A percentile compares a stretch with the other conserved stretches of the same genome.
phyloP scores from a whole-genome alignment of 2,329 filamentous ascomycete genomes.

The Lojkania enalia region DNA sequence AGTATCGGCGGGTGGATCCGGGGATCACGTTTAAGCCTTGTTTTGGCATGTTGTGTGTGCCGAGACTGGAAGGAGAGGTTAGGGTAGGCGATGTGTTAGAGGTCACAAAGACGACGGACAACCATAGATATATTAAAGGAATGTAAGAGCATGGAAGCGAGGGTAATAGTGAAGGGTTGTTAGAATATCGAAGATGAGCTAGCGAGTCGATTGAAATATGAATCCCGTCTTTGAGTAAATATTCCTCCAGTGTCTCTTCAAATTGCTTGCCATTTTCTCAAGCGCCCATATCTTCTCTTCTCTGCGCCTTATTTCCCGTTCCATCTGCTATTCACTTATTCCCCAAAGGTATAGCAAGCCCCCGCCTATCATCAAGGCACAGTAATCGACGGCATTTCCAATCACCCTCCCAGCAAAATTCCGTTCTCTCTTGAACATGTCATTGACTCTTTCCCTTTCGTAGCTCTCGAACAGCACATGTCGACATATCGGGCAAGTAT shows the following conservation, averaged over 20 bases:
- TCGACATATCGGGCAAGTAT: slow-evolving; percentile 1
- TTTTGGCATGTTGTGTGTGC: slow-evolving; percentile 68
- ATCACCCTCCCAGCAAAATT: background rate
- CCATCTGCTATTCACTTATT: background rate
- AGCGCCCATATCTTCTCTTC: background rate
- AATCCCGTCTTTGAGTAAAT: background rate
- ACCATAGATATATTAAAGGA: slow-evolving; percentile 58
- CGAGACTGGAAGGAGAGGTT: slow-evolving; percentile 58
- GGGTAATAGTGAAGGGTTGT: background rate
- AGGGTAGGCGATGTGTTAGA: slow-evolving; percentile 63
- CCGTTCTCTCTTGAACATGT: no score
- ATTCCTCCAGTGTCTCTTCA: background rate
- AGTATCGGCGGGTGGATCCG: slow-evolving; percentile 62
- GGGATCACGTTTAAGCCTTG: slow-evolving; percentile 67
- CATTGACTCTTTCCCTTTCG: background rate
- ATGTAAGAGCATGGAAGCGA: slow-evolving; percentile 22
- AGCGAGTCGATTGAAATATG: background rate
- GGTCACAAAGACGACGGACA: slow-evolving; percentile 59
- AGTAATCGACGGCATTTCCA: background rate
- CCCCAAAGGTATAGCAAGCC: background rate
- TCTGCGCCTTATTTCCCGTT: background rate
- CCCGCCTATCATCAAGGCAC: background rate
- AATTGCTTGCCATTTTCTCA: background rate
- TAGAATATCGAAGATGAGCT: background rate
- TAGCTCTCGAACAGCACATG: background rate